A percentile compares a stretch with the other conserved stretches of the same genome.
phyloP scores from a whole-genome alignment of 352 stramenopile genomes.

The Pythium vanterpoolii region DNA sequence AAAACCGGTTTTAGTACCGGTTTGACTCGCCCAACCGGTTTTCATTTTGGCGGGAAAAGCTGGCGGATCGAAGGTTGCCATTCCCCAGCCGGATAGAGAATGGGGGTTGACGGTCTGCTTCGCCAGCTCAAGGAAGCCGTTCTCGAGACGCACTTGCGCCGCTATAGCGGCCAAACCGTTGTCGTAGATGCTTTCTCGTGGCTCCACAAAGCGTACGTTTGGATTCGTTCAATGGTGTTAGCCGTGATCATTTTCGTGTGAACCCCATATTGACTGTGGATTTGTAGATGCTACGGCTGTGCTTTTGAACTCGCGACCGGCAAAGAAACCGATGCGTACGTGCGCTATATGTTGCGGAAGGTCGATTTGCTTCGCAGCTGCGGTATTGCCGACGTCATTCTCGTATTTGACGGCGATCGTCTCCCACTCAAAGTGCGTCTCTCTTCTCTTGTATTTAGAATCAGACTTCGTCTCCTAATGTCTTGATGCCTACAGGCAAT shows the following conservation, averaged over 20 bases:
- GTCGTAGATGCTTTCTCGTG: constrained; percentile 75
- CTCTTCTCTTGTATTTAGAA: not conserved
- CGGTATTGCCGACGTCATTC: constrained; percentile 49
- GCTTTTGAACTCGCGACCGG: constrained; percentile 71
- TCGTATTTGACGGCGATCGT: constrained; percentile 76
- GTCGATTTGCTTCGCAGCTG: constrained; percentile 55
- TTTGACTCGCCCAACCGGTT: too few species aligned
- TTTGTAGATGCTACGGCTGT: constrained; percentile 64
- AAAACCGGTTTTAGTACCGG: constrained; percentile 7
- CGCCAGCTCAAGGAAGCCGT: constrained; percentile 54
- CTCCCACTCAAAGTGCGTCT: constrained; percentile 59
- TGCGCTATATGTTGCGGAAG: constrained; percentile 75
- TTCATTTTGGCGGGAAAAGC: constrained; percentile 23
- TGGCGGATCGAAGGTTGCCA: constrained; percentile 1
- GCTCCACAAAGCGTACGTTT: constrained; percentile 76
- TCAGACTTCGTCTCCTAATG: not conserved
- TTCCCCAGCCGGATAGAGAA: constrained; percentile 3
- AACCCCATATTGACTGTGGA: not conserved
- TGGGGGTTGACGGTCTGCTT: constrained; percentile 72
- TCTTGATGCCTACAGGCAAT: constrained; percentile 30
- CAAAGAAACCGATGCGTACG: constrained; percentile 57
- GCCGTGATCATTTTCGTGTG: not conserved
- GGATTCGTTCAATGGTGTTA: not conserved
- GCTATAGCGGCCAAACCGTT: constrained; percentile 52
- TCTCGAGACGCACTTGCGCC: constrained; percentile 45